phyloP scores from a whole-genome alignment of 1,284 basidiomycete species.

The Inonotus hispidus region DNA sequence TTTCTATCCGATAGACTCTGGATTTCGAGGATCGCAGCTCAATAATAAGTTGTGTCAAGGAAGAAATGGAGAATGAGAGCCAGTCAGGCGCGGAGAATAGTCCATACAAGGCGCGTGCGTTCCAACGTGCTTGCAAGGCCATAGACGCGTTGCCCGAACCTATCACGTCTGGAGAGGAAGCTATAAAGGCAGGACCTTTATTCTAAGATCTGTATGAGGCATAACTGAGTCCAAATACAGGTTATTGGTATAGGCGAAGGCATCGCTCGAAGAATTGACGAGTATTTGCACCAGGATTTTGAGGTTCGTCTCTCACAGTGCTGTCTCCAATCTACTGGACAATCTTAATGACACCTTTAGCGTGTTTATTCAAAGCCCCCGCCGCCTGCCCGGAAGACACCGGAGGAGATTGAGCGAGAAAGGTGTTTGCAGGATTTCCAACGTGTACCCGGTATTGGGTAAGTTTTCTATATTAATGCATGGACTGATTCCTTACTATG shows the following conservation, averaged over 20 bases:
- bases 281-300: conserved; percentile 14
- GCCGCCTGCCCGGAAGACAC: not conserved
- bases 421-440: conserved; percentile 15
- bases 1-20: not conserved
- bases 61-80: conserved; percentile 12
- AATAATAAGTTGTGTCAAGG: not conserved
- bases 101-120: conserved; percentile 11
- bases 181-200: conserved; percentile 1
- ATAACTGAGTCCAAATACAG: conserved; percentile 1
- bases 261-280: conserved; percentile 20
- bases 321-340: not conserved
- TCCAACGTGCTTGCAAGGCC: conserved; percentile 12
- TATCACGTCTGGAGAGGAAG: conserved; percentile 13
- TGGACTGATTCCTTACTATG: not conserved
- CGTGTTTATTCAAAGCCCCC: not conserved
- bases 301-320: conserved; percentile 10
- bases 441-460: conserved; percentile 22
- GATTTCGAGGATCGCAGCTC: not conserved
- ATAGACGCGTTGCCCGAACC: conserved; percentile 4
- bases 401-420: conserved; percentile 13
- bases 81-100: not conserved
- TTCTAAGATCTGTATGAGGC: not conserved
- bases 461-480: not conserved
- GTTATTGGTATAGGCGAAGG: conserved; percentile 18
- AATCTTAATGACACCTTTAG: not conserved